A percentile compares a stretch with the other conserved stretches of the same genome.
Conservation (phyloP, 2,329 filamentous ascomycete species). For the Ophiostoma angusticollis region DNA sequence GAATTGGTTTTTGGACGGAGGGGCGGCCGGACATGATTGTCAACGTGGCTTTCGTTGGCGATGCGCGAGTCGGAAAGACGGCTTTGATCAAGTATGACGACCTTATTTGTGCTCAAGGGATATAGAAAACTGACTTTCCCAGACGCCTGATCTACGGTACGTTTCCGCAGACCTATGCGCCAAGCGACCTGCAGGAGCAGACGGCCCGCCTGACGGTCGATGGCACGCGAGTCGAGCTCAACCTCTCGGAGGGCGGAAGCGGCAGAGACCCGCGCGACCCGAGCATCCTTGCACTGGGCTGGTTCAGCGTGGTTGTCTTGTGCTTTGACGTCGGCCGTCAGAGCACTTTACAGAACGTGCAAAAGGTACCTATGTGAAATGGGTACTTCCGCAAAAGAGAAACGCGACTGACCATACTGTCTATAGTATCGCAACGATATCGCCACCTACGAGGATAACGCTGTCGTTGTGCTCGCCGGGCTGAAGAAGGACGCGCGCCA, state of each 20-base stretch:
- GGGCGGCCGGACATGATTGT: constrained; percentile 13
- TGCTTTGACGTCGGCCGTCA: constrained; percentile 13
- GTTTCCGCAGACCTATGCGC: constrained; percentile 9
- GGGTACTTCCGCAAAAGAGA: too few relatives aligned
- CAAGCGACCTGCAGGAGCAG: constrained; percentile 10
- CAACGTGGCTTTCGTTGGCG: constrained; percentile 14
- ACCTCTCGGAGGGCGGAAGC: constrained; percentile 12
- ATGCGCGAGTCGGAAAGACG: constrained; percentile 14
- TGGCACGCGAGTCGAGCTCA: constrained; percentile 10
- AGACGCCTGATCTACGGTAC: constrained; percentile 12
- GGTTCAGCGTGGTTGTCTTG: constrained; percentile 15
- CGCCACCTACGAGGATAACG: constrained; percentile 13
- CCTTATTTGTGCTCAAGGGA: neutral
- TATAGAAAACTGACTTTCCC: neutral
- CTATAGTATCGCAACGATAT: constrained; percentile 14
- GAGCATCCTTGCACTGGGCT: constrained; percentile 11
- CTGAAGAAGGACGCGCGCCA: constrained; percentile 15
- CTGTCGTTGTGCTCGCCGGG: constrained; percentile 13
- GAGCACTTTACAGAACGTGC: constrained; percentile 7
- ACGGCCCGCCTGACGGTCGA: constrained; percentile 9
- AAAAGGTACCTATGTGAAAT: constrained; percentile 11
- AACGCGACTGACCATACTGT: too few relatives aligned
- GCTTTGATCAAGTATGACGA: constrained; percentile 12
- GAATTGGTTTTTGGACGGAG: constrained; percentile 5
- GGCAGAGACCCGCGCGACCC: constrained; percentile 6